A percentile compares a stretch with the other conserved stretches of the same genome.
Evolutionary conservation across 345 rosid species (phyloP).

Genomic region (Erucastrum elatum): DNA sequence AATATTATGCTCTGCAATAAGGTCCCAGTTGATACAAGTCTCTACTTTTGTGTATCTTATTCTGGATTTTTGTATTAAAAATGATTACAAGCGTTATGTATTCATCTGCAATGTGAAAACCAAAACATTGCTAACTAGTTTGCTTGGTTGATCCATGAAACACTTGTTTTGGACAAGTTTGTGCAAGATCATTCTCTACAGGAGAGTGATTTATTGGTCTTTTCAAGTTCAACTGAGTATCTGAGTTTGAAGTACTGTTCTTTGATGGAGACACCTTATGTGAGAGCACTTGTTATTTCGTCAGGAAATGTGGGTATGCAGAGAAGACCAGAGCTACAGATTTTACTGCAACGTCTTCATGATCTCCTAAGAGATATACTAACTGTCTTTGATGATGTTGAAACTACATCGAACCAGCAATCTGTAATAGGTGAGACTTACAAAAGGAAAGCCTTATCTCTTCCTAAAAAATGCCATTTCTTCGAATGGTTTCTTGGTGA

Average conservation of each 20-base stretch:
- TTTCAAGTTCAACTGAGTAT: too few relatives aligned
- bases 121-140: neutral
- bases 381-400: constrained; percentile 7
- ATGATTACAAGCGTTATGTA: neutral
- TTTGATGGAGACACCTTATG: too few relatives aligned
- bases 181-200: too few relatives aligned
- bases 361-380: constrained; percentile 9
- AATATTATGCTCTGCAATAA: neutral
- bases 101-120: neutral
- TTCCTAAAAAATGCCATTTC: too few relatives aligned
- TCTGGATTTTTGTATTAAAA: neutral
- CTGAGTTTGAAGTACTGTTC: too few relatives aligned
- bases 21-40: neutral
- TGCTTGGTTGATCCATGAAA: neutral
- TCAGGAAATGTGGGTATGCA: too few relatives aligned
- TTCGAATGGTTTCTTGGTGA: too few relatives aligned
- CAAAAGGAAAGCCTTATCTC: too few relatives aligned
- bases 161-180: neutral
- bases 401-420: constrained; percentile 7
- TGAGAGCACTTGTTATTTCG: too few relatives aligned
- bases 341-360: constrained; percentile 23
- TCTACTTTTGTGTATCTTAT: neutral
- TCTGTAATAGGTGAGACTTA: neutral
- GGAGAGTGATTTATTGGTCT: too few relatives aligned
- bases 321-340: constrained; percentile 14